phyloP scores from a whole-genome alignment of 129 eudicot species.

The Kitagawia praeruptora region DNA sequence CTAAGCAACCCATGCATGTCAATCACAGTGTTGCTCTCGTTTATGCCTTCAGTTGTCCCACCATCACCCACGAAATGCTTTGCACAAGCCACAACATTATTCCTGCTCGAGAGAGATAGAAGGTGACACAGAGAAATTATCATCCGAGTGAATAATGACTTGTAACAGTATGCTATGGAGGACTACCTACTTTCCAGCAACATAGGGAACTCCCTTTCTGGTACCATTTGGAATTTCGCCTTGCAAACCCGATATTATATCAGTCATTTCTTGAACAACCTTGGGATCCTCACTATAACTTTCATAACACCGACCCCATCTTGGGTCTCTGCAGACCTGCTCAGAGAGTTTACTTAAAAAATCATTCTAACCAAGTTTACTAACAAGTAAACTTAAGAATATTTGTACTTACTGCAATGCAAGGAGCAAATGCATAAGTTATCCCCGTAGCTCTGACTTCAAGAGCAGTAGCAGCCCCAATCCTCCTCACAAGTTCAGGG shows the following conservation, averaged over 20 bases:
- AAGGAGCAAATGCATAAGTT: constrained; percentile 82
- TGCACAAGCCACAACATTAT: constrained; percentile 83
- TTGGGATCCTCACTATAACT: constrained; percentile 10
- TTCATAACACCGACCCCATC: constrained; percentile 92
- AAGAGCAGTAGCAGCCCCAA: constrained; percentile 82
- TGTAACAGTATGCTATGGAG: background rate
- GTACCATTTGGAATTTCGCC: constrained; percentile 7
- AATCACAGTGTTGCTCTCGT: constrained; percentile 59
- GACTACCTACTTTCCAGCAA: constrained; percentile 13
- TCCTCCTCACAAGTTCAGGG: constrained; percentile 67
- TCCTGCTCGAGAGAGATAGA: constrained; percentile 28
- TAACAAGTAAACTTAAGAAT: background rate
- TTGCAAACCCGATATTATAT: constrained; percentile 6
- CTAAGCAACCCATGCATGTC: constrained; percentile 53
- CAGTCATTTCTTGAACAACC: constrained; percentile 7
- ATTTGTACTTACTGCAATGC: constrained; percentile 66
- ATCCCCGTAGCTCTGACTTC: constrained; percentile 91
- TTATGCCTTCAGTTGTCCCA: constrained; percentile 69
- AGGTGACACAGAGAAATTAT: constrained; percentile 9
- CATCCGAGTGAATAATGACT: background rate
- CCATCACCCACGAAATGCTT: constrained; percentile 96
- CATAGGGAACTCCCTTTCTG: constrained; percentile 10
- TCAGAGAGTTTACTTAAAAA: constrained; percentile 3
- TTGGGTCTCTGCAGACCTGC: constrained; percentile 86
- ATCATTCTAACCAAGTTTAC: constrained; percentile 10